Base-by-base conservation (phyloP, 129 eudicot genomes). In the Chrysanthemum lavandulifolium region DNA sequence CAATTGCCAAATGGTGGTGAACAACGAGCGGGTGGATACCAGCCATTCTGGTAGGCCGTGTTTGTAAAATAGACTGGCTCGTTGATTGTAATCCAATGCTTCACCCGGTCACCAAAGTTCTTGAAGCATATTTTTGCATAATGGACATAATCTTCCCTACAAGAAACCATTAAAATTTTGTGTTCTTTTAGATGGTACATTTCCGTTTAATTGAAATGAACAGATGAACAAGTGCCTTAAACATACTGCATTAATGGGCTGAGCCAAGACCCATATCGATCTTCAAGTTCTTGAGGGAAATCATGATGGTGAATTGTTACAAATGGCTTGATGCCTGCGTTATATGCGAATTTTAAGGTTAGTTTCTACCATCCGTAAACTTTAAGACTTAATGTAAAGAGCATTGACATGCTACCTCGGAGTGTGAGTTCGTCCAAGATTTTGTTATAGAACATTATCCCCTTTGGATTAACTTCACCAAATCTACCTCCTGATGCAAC, bases 271-370 rank as follows among this genome's bases (percentile, higher is more conserved):
- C 87, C 90, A 49, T 81, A 93, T 86, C 86, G 78, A 53, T 93
- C 96, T 80, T 85, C 83, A 23, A 89, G 84, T 79, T 85, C 98
- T 81, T 93, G 92, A 58, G 98, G 95, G 51, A 75, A 73, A 57
- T 89, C 98, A 60, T 69, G 29, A 65, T 93, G 96, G 76, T 83
- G 76, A 75, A 89, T 83, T n/a, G 95, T 89, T 76, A 89, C 98
- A 69, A 93, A 93, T 2, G 92, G 96, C 71, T 81, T 56, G 12
- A 93, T 84, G 31, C 98, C 95, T 89, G 80, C 47, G 49, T 62
- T 43, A 8, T 43, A 25, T 67, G 76, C 21, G 43, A 18, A 65
- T 62, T 56, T 63, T 52, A 64, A n/a, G 13, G 69, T 50, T 31
- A 48, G 4, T 43, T 58, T 15, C 43, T 69, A 40, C 10, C 19